phyloP scores from a whole-genome alignment of 495 filamentous ascomycete species.

The Polyplosphaeria fusca region DNA sequence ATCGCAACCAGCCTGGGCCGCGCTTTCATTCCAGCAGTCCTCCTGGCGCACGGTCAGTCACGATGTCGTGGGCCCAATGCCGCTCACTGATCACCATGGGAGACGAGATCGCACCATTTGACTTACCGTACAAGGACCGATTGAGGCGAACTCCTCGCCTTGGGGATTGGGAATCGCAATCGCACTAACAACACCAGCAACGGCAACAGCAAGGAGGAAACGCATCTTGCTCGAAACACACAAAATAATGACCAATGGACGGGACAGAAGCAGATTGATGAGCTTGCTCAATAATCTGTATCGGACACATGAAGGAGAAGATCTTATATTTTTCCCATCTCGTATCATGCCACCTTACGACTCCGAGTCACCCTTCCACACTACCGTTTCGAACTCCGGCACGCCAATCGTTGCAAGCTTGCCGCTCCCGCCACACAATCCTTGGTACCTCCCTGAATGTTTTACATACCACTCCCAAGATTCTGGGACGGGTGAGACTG shows the following conservation, averaged over 20 bases:
- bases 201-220: not conserved
- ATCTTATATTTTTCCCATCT: slow-evolving; percentile 5
- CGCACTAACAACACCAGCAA: not conserved
- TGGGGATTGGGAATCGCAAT: slow-evolving; percentile 1
- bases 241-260: not conserved
- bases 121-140: slow-evolving; percentile 11
- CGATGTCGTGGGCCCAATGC: not conserved
- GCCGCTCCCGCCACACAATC: not conserved
- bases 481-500: not conserved
- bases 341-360: slow-evolving; percentile 3
- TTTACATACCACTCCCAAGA: not conserved
- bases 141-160: not conserved
- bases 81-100: not conserved
- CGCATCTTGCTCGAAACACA: slow-evolving; percentile 6
- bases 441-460: not conserved
- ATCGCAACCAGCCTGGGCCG: slow-evolving; percentile 8
- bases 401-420: slow-evolving; percentile 3
- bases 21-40: slow-evolving; percentile 23
- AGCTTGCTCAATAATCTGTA: not conserved
- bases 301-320: not conserved
- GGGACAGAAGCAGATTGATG: not conserved
- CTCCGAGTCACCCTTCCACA: slow-evolving; percentile 8
- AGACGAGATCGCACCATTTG: not conserved
- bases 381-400: slow-evolving; percentile 15
- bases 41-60: slow-evolving; percentile 13